phyloP scores from a whole-genome alignment of 352 stramenopile genomes.

The Pythium utonaiense region DNA sequence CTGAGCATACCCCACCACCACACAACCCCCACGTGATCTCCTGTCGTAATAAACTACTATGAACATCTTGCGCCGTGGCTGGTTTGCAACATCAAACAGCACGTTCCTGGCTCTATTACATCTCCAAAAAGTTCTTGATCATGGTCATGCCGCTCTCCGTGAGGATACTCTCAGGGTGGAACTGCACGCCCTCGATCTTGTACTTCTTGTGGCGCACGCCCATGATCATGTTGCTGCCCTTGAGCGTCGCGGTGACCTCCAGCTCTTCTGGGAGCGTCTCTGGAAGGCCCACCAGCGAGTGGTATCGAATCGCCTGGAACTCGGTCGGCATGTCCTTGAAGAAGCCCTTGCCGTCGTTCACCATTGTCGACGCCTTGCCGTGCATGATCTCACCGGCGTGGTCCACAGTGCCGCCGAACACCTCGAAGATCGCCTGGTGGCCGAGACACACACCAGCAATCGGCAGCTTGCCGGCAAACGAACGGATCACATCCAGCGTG shows the following conservation, averaged over 20 bases:
- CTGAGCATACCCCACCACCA: slow-evolving; percentile 20
- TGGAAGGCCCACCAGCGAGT: slow-evolving; percentile 80
- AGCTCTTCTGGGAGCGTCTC: slow-evolving; percentile 77
- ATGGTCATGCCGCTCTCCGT: slow-evolving; percentile 79
- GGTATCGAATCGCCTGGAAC: slow-evolving; percentile 85
- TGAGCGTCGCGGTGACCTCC: slow-evolving; percentile 79
- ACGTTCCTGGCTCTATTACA: slow-evolving; percentile 38
- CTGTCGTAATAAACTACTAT: slow-evolving; percentile 2
- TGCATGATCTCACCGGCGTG: slow-evolving; percentile 87
- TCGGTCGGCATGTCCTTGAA: slow-evolving; percentile 79
- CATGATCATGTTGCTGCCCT: slow-evolving; percentile 87
- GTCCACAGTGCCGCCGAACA: slow-evolving; percentile 82
- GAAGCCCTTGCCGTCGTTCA: slow-evolving; percentile 79
- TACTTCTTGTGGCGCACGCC: slow-evolving; percentile 84
- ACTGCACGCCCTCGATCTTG: slow-evolving; percentile 87
- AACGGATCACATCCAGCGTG: slow-evolving; percentile 79
- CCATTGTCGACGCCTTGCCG: slow-evolving; percentile 83
- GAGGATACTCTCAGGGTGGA: slow-evolving; percentile 87
- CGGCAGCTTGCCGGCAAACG: slow-evolving; percentile 77
- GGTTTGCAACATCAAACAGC: background rate
- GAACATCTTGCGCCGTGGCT: background rate
- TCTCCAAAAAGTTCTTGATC: slow-evolving; percentile 87
- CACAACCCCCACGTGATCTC: background rate
- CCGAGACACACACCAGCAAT: slow-evolving; percentile 84
- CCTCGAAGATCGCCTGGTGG: slow-evolving; percentile 86